Conservation (phyloP, 2,329 filamentous ascomycete genomes). For the Cyclaneusma minus region DNA sequence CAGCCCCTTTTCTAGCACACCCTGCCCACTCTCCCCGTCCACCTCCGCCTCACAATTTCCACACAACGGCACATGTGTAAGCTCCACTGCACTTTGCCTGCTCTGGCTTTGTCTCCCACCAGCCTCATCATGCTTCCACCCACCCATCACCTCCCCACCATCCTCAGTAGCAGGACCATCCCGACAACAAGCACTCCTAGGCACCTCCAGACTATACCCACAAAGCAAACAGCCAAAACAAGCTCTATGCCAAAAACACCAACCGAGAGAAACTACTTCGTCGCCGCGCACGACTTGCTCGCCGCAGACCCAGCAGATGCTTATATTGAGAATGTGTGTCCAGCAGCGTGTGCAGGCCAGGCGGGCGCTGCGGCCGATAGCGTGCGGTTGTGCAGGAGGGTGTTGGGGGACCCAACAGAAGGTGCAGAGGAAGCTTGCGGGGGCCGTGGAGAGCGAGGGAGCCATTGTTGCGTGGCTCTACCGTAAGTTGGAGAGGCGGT, state of each 20-base stretch:
- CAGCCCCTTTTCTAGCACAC: conserved; percentile 26
- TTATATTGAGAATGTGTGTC: conserved; percentile 31
- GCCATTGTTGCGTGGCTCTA: conserved; percentile 1
- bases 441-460: background rate
- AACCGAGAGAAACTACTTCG: conserved; percentile 41
- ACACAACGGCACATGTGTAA: conserved; percentile 33
- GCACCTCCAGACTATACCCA: conserved; percentile 23
- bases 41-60: conserved; percentile 27
- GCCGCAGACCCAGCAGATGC: conserved; percentile 42
- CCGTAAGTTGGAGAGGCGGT: too few relatives aligned
- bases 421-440: conserved; percentile 32
- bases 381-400: conserved; percentile 17
- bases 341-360: conserved; percentile 34
- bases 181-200: conserved; percentile 3
- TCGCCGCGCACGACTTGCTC: conserved; percentile 35
- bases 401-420: conserved; percentile 33
- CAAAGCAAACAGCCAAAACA: conserved; percentile 42
- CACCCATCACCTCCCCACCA: conserved; percentile 3
- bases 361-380: conserved; percentile 29
- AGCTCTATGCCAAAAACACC: conserved; percentile 42
- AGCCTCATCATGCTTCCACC: conserved; percentile 2
- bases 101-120: conserved; percentile 3
- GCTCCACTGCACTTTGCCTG: conserved; percentile 21
- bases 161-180: too few relatives aligned
- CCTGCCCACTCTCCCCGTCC: conserved; percentile 17